Conservation (phyloP, 164 flowering plant species). For the Tetracentron sinense region DNA sequence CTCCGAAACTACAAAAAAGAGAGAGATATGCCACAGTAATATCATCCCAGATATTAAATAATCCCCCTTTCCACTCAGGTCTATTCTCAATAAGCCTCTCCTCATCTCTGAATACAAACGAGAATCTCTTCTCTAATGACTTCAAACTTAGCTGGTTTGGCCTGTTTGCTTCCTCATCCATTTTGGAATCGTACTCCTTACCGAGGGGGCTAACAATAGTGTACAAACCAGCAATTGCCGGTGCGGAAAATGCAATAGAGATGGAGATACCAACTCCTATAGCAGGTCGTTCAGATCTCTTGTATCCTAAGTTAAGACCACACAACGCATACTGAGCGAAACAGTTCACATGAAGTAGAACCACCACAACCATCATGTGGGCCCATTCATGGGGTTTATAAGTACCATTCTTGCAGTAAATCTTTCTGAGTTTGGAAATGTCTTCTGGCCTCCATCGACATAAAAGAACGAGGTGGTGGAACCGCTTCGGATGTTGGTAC, state of each 20-base stretch:
- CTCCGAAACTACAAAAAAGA: constrained; percentile 78
- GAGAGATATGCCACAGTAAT: constrained; percentile 75
- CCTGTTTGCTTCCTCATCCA: constrained; percentile 50
- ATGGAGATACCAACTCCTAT: constrained; percentile 73
- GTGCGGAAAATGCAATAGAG: constrained; percentile 73
- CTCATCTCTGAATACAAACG: constrained; percentile 58
- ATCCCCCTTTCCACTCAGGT: constrained; percentile 82
- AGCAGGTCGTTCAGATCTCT: constrained; percentile 72
- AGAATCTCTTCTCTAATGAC: constrained; percentile 61
- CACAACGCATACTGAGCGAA: constrained; percentile 85
- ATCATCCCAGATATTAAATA: constrained; percentile 85
- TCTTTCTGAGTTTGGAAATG: constrained; percentile 55
- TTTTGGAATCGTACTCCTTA: constrained; percentile 55
- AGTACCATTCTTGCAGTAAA: constrained; percentile 85
- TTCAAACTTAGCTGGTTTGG: constrained; percentile 19
- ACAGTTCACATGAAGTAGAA: constrained; percentile 72
- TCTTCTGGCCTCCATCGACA: constrained; percentile 72
- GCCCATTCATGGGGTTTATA: constrained; percentile 90
- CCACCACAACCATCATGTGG: constrained; percentile 85
- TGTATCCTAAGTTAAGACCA: constrained; percentile 77
- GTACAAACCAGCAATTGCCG: constrained; percentile 79
- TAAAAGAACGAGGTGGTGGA: constrained; percentile 69
- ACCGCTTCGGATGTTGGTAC: constrained; percentile 83
- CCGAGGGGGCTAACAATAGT: constrained; percentile 75
- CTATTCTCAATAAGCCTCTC: constrained; percentile 36